These are phyloP conservation scores for Musa balbisiana DNA, from an alignment of 202 grass and related monocot genomes.

Conservation along the genomic window DNA sequence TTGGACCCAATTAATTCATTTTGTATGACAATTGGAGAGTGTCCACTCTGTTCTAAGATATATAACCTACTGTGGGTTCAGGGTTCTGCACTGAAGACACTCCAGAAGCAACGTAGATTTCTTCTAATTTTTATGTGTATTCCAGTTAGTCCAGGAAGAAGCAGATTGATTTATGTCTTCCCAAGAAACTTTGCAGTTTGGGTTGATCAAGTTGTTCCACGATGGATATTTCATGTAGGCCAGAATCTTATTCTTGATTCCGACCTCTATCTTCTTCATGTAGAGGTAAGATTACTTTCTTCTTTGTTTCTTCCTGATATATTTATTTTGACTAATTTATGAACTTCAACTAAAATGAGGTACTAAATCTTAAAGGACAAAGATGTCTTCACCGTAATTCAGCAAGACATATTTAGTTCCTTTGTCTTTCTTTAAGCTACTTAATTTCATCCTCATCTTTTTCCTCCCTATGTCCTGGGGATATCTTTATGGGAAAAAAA, in stretches of 20 bases:
- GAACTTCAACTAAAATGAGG: not conserved
- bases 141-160: conserved; percentile 60
- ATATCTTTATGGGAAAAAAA: too few relatives aligned
- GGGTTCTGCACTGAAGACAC: conserved; percentile 18
- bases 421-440: too few relatives aligned
- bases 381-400: too few relatives aligned
- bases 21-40: not conserved
- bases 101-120: conserved; percentile 26
- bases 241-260: conserved; percentile 65
- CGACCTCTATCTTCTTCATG: conserved; percentile 54
- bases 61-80: conserved; percentile 8
- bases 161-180: conserved; percentile 57
- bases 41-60: not conserved
- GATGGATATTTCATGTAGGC: conserved; percentile 53
- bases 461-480: too few relatives aligned
- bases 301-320: not conserved
- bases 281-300: conserved; percentile 34
- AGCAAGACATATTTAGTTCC: too few relatives aligned
- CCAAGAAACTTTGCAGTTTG: conserved; percentile 51
- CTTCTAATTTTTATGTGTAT: conserved; percentile 61
- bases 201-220: conserved; percentile 50
- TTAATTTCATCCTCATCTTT: too few relatives aligned
- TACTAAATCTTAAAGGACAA: too few relatives aligned
- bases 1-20: not conserved
- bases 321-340: not conserved